Conservation (phyloP, 2,329 filamentous ascomycete genomes). For the Penicillium glabrum region DNA sequence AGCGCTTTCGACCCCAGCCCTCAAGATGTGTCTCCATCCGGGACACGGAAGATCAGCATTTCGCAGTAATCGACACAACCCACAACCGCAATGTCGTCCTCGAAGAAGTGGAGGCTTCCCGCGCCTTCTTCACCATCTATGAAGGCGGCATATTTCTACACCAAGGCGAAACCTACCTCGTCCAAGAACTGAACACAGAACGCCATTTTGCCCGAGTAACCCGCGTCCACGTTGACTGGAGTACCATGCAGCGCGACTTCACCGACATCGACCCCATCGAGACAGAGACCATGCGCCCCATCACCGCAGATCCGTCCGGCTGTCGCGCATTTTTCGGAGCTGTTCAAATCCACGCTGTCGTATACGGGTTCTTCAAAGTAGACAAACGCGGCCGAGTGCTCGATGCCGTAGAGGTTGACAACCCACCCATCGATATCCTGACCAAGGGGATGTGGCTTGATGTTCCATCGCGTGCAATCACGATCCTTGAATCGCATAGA, state of each 20-base stretch:
- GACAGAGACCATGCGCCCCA: constrained; percentile 79
- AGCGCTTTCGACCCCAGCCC: constrained; percentile 81
- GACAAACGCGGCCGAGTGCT: constrained; percentile 81
- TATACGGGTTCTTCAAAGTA: constrained; percentile 98
- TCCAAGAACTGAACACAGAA: constrained; percentile 83
- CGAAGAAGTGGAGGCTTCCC: constrained; percentile 91
- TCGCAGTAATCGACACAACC: constrained; percentile 84
- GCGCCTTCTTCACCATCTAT: constrained; percentile 95
- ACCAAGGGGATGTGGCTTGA: constrained; percentile 96
- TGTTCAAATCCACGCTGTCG: constrained; percentile 81
- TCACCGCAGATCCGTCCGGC: constrained; percentile 54
- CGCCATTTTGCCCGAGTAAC: constrained; percentile 82
- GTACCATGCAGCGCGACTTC: constrained; percentile 85
- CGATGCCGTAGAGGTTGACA: constrained; percentile 90
- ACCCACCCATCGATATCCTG: constrained; percentile 81
- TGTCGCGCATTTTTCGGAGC: constrained; percentile 79
- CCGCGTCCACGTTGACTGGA: constrained; percentile 90
- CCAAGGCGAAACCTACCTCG: constrained; percentile 89
- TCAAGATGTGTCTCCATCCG: constrained; percentile 83
- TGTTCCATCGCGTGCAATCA: constrained; percentile 74
- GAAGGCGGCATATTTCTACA: constrained; percentile 97
- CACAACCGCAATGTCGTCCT: constrained; percentile 79
- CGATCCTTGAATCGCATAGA: constrained; percentile 70
- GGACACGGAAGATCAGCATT: constrained; percentile 87
- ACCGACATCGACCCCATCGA: constrained; percentile 93